A percentile compares a stretch with the other conserved stretches of the same genome.
phyloP scores from a whole-genome alignment of 768 basidiomycete species.

The Rhizopogon vinicolor region DNA sequence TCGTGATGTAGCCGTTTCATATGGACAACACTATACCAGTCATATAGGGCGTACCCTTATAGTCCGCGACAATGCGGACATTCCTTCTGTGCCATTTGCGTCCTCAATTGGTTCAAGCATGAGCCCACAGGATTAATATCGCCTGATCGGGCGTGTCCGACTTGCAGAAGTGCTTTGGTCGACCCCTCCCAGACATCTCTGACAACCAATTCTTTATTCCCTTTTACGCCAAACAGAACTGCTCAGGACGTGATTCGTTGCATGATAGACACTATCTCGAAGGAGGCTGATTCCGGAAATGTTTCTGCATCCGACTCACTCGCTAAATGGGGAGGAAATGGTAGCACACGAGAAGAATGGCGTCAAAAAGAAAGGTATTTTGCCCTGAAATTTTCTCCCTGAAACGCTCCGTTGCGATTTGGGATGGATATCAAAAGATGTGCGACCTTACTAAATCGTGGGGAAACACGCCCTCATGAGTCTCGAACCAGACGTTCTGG shows the following conservation, averaged over 20 bases:
- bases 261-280: conserved; percentile 45
- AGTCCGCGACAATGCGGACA: conserved; percentile 58
- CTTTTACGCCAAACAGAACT: conserved; percentile 59
- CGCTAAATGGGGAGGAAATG: conserved; percentile 49
- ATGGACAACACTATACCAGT: not conserved
- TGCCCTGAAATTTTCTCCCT: conserved; percentile 13
- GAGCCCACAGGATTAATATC: conserved; percentile 29
- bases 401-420: conserved; percentile 12
- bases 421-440: conserved; percentile 57
- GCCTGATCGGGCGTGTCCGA: conserved; percentile 47
- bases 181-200: conserved; percentile 48
- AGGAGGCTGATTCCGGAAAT: conserved; percentile 30
- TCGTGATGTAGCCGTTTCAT: not conserved
- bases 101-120: conserved; percentile 69
- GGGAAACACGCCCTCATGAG: conserved; percentile 13
- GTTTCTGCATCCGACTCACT: conserved; percentile 30
- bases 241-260: conserved; percentile 47
- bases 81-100: conserved; percentile 62
- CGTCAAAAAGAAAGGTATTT: conserved; percentile 46
- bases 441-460: conserved; percentile 41
- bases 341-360: conserved; percentile 51
- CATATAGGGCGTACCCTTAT: conserved; percentile 47
- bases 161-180: conserved; percentile 46
- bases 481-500: no score
- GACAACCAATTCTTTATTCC: conserved; percentile 47